A percentile compares a stretch with the other conserved stretches of the same genome.
These are phyloP conservation scores for Lentithecium fluviatile DNA, from an alignment of 495 filamentous ascomycete genomes.

Conservation along the genomic window DNA sequence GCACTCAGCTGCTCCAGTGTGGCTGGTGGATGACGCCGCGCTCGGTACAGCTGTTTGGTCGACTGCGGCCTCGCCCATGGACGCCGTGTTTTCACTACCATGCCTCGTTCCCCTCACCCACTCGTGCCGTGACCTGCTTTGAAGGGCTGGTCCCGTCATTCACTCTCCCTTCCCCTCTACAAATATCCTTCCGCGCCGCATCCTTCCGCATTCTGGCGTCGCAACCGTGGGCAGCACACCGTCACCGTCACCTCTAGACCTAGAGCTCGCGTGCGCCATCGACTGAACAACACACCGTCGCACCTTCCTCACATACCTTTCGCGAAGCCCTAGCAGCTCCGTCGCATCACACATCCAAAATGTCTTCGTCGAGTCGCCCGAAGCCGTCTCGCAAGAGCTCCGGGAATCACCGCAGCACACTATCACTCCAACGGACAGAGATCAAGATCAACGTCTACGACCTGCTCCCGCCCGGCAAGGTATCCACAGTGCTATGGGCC, in stretches of 20 bases:
- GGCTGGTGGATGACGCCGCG: conserved; percentile 1
- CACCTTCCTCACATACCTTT: not conserved
- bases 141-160: conserved; percentile 8
- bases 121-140: not conserved
- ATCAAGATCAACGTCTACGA: conserved; percentile 80
- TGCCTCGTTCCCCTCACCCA: not conserved
- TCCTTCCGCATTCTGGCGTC: not conserved
- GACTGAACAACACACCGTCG: conserved; percentile 1
- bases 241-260: no score
- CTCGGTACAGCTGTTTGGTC: not conserved
- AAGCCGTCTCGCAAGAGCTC: conserved; percentile 36
- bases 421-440: conserved; percentile 65
- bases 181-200: not conserved
- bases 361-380: conserved; percentile 32
- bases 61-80: not conserved
- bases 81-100: not conserved
- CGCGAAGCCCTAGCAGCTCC: not conserved
- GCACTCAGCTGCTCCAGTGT: not conserved
- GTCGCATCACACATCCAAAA: not conserved
- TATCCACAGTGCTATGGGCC: conserved; percentile 69
- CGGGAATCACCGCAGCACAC: conserved; percentile 51
- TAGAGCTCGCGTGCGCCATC: not conserved
- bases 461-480: conserved; percentile 67
- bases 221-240: not conserved
- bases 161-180: not conserved